Evolutionary conservation across 2,329 filamentous ascomycete species (phyloP).

Genomic region (Drechslera avenae): DNA sequence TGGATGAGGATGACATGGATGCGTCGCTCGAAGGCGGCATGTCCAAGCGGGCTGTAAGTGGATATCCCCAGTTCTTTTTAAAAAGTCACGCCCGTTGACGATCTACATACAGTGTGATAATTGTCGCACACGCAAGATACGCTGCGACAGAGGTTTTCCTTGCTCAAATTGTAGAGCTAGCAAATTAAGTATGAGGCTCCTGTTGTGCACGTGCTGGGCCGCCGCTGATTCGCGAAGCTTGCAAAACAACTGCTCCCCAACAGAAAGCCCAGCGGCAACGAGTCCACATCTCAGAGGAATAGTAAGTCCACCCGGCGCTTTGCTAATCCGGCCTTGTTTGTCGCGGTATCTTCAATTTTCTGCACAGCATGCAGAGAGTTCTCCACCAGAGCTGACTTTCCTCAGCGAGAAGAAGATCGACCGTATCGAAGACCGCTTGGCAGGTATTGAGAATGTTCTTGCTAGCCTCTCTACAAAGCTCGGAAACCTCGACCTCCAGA

Average conservation of each 20-base stretch:
- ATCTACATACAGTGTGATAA: conserved; percentile 38
- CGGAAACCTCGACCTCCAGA: conserved; percentile 30
- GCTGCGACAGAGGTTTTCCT: conserved; percentile 40
- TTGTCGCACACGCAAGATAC: conserved; percentile 44
- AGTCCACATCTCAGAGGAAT: conserved; percentile 47
- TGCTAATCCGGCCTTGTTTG: neutral
- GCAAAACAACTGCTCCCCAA: conserved; percentile 39
- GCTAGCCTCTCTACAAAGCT: conserved; percentile 44
- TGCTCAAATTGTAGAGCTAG: conserved; percentile 47
- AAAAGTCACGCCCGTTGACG: conserved; percentile 6
- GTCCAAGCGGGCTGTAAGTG: conserved; percentile 39
- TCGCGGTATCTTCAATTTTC: too few species aligned
- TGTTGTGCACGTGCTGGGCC: neutral
- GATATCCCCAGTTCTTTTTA: neutral
- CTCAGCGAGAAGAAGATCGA: conserved; percentile 60
- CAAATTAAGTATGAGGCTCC: conserved; percentile 37
- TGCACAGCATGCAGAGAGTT: too few species aligned
- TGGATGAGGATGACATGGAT: conserved; percentile 42
- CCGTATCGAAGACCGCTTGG: conserved; percentile 57
- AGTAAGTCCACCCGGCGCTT: conserved; percentile 29
- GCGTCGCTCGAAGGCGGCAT: conserved; percentile 31
- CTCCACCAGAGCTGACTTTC: conserved; percentile 10
- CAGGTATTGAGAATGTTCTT: conserved; percentile 54
- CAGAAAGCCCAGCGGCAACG: conserved; percentile 42
- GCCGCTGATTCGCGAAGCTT: conserved; percentile 30